Evolutionary conservation across 2,329 filamentous ascomycete species (phyloP), one percentile per base, ranked within the genome.

Genomic region (Aspergillus awamori): DNA sequence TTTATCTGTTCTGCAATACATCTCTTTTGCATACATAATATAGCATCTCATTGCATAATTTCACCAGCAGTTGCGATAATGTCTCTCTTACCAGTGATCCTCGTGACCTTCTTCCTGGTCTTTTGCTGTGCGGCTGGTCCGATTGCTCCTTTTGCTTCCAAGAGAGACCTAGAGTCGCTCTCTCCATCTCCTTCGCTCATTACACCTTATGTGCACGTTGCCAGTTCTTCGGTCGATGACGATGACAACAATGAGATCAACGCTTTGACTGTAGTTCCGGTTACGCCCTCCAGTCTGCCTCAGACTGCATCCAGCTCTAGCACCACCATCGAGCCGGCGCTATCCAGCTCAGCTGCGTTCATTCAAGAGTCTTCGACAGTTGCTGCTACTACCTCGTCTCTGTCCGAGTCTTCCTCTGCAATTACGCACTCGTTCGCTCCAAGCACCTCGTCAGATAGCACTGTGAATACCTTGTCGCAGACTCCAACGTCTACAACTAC

Each of bases 91-190:
- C 17, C 47, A 45, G 26, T 43, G 4, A 53, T 51, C 33, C 22
- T 61, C 24, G 41, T 61, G 41, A 36, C 66, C 22, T 53, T 53
- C 58, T 52, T 59, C 15, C 15, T 66, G 24, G 43, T 59, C 26
- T 53, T 48, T 13, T n/a, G 53, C 53, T 65, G 59, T 53, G 62
- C 62, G 64, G 65, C 65, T 58, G 59, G 66, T 33, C 73, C 72
- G 65, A 72, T 75, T 53, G 61, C 65, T 61, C 69, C 64, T 39
- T 64, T 64, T 43, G 33, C 58, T 41, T 54, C 48, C 28, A 48
- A 43, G 22, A 43, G 56, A 26, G 28, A 59, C 20, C 39, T 62
- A 7, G 47, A 53, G 3, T 36, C 54, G 22, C 39, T 20, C 5
- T n/a, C n/a, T n/a, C 39, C 26, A 22, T 22, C 17, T 36, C 39